Evolutionary conservation across 345 rosid species (phyloP).

Genomic region (Citrus hindsii): DNA sequence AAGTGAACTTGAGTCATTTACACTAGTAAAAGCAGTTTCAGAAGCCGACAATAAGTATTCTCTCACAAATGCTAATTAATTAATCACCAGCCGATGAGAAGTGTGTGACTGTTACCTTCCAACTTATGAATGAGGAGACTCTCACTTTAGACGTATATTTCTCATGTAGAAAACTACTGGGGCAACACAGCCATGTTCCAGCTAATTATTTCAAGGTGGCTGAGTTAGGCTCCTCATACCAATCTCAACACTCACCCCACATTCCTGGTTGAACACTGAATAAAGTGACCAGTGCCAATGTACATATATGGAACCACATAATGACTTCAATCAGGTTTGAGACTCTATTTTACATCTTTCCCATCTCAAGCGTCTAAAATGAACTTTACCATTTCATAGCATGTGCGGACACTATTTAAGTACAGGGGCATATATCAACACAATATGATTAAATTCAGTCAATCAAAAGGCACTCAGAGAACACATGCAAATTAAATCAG

Average conservation of each 20-base stretch:
- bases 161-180: not conserved
- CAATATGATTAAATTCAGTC: not conserved
- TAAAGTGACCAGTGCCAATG: not conserved
- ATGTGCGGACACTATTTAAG: not conserved
- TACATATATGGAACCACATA: not conserved
- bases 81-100: not conserved
- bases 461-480: not conserved
- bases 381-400: not conserved
- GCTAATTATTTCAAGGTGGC: not conserved
- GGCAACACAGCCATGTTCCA: not conserved
- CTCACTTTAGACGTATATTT: not conserved
- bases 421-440: not conserved
- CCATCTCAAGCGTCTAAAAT: not conserved
- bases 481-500: not conserved
- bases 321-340: not conserved
- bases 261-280: not conserved
- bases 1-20: not conserved
- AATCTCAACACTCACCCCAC: not conserved
- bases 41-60: constrained; percentile 7
- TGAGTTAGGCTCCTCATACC: not conserved
- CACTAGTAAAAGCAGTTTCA: constrained; percentile 3
- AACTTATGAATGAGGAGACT: not conserved
- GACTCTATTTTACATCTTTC: not conserved
- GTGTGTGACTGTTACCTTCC: not conserved
- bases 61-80: not conserved